Evolutionary conservation across 1,284 basidiomycete species (phyloP), one percentile per base, ranked within the genome.

Genomic region (Apiotrichum akiyoshidainum): DNA sequence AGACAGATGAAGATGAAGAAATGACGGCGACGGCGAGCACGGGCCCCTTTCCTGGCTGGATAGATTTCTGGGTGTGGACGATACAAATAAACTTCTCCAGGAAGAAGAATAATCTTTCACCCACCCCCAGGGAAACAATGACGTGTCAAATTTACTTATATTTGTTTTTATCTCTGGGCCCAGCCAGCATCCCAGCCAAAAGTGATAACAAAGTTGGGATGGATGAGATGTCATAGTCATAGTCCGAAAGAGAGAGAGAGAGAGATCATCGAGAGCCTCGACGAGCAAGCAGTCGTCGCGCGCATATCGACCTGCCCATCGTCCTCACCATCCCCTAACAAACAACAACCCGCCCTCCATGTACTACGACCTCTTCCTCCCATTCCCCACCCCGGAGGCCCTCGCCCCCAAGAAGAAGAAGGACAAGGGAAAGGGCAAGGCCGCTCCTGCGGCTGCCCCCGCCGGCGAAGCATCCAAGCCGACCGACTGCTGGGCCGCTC

Each of bases 361-460:
- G 74, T 77, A 74, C 61, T 76, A 70, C 63, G 75, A 78, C 65
- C 72, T 78, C 22, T 75, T 70, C 57, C 51, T 74, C 6, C 73
- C 75, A 17, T 78, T 73, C 63, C 74, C 75, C 0, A 44, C 68
- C 1, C 65, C 71, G 5, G 54, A 64, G 7, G 54, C 35, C 8
- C 39, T 53, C 1, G 40, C 13, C 13, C 51, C 48, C 21, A 68
- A 65, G 57, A 74, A 73, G 54, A 52, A 48, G 31, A 60, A 59
- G 52, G 58, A 58, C 42, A 75, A 77, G 62, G 73, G 70, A 3
- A 77, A 77, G 65, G 66, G 53, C 14, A 75, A 73, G 64, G 66
- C 64, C 3, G 41, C 50, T 14, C 40, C 46, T 19, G 34, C 31
- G 3, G 21, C 51, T 12, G 19, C 58, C 10, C 40, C 42, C 42